phyloP scores from a whole-genome alignment of 2,329 filamentous ascomycete species.

The Penicillium sp. region DNA sequence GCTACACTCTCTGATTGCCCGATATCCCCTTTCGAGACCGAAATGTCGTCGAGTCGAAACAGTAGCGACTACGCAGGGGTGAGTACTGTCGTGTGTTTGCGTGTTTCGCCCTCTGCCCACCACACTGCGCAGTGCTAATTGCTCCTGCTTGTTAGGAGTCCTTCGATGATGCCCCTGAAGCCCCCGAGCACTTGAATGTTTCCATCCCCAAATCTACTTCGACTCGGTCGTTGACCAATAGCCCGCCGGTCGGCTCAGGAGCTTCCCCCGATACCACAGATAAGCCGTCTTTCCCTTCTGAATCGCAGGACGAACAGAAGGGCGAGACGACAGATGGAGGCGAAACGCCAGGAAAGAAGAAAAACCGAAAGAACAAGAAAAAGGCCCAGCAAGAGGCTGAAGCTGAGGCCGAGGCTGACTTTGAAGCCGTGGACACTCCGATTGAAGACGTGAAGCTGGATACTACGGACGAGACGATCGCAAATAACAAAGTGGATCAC shows the following conservation, averaged over 20 bases:
- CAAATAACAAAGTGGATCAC: conserved; percentile 12
- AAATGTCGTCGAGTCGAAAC: conserved; percentile 43
- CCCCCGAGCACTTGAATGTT: conserved; percentile 33
- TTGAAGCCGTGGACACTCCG: conserved; percentile 29
- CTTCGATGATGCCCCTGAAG: conserved; percentile 76
- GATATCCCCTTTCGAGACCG: conserved; percentile 20
- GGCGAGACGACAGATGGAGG: conserved; percentile 8
- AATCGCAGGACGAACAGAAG: conserved; percentile 29
- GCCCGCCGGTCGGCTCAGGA: conserved; percentile 42
- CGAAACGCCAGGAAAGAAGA: conserved; percentile 6
- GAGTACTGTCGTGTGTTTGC: conserved; percentile 20
- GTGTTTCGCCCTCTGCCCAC: conserved; percentile 14
- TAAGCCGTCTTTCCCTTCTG: conserved; percentile 32
- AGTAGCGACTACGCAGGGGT: conserved; percentile 48
- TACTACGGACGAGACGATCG: conserved; percentile 1
- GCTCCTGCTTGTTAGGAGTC: conserved; percentile 59
- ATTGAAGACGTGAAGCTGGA: conserved; percentile 21
- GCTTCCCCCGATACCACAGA: conserved; percentile 40
- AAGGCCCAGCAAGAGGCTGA: conserved; percentile 18
- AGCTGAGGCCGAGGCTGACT: neutral
- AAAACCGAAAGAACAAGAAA: conserved; percentile 18
- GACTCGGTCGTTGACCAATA: conserved; percentile 62
- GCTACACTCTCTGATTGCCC: conserved; percentile 20
- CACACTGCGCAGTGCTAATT: conserved; percentile 12
- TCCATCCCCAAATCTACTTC: conserved; percentile 48